Conservation (phyloP, 2,329 filamentous ascomycete genomes). For the Calonectria leucothoes region DNA sequence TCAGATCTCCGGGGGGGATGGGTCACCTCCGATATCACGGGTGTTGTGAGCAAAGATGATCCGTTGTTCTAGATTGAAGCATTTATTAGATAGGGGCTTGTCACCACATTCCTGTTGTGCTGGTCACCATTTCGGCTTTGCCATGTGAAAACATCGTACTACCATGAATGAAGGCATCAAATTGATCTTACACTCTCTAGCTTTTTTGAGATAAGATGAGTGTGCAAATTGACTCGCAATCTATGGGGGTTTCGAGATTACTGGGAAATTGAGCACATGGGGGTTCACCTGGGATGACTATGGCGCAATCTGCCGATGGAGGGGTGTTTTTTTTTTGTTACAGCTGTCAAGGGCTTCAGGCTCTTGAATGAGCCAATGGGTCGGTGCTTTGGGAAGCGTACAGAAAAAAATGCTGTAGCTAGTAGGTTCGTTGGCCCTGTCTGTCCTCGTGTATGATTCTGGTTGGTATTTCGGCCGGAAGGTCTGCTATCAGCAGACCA, state of each 20-base stretch:
- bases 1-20: constrained; percentile 69
- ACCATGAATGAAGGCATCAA: background rate
- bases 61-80: background rate
- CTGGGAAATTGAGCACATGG: background rate
- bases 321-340: background rate
- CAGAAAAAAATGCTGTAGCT: background rate
- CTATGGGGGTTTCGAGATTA: background rate
- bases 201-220: background rate
- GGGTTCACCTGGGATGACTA: background rate
- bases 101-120: background rate
- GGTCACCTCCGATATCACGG: constrained; percentile 70
- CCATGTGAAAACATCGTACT: background rate
- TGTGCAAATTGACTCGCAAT: background rate
- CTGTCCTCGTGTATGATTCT: background rate
- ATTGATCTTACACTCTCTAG: background rate
- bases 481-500: background rate
- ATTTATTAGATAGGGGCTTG: background rate
- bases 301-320: background rate
- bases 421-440: background rate
- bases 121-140: background rate
- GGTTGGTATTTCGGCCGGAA: background rate
- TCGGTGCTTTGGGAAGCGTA: background rate
- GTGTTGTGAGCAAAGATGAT: constrained; percentile 58
- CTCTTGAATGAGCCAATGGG: background rate
- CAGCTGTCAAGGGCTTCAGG: background rate